Evolutionary conservation across 2,329 filamentous ascomycete species (phyloP).

Genomic region (Talaromyces sp.): DNA sequence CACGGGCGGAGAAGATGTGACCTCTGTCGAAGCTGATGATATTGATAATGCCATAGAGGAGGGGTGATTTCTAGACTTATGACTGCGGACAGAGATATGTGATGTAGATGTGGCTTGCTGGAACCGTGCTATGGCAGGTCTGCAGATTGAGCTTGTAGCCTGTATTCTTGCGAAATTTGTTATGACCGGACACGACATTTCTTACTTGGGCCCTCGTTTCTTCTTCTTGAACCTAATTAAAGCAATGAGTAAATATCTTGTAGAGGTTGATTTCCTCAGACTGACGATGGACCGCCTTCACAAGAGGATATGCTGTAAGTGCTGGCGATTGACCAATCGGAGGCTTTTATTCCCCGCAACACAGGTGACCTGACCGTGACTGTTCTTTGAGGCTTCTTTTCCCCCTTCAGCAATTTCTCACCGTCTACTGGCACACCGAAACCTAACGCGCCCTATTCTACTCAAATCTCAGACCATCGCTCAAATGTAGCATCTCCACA

Average conservation of each 20-base stretch:
- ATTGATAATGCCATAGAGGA: background rate
- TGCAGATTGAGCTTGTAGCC: background rate
- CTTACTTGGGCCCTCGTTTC: background rate
- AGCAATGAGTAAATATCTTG: background rate
- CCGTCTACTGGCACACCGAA: background rate
- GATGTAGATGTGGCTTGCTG: background rate
- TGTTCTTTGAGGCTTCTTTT: background rate
- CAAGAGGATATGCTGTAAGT: background rate
- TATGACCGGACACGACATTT: background rate
- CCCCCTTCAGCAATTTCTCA: background rate
- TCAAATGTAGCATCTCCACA: background rate
- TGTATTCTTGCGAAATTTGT: background rate
- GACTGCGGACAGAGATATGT: background rate
- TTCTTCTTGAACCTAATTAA: background rate
- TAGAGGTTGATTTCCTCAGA: background rate
- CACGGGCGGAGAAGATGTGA: conserved; percentile 8
- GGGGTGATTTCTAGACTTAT: background rate
- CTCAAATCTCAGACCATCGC: background rate
- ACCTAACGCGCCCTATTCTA: too few relatives aligned
- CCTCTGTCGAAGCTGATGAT: conserved; percentile 3
- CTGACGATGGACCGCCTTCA: background rate
- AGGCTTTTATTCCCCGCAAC: background rate
- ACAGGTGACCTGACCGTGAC: background rate
- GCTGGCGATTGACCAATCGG: conserved; percentile 13
- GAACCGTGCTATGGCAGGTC: background rate